These are phyloP conservation scores for Rosa multiflora DNA, from an alignment of 306 rosid species.

Conservation along the genomic window DNA sequence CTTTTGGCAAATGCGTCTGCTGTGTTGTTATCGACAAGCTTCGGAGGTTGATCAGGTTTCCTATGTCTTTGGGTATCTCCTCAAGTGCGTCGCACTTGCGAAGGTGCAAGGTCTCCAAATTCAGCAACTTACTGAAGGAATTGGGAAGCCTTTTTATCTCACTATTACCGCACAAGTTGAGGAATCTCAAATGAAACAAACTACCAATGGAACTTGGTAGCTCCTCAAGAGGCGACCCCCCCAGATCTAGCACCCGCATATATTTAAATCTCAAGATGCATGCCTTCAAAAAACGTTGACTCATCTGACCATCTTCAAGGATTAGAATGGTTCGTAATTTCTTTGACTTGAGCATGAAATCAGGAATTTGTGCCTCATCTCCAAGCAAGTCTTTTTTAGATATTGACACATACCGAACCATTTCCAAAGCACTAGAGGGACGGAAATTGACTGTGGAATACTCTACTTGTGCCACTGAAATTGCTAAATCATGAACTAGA, in stretches of 20 bases:
- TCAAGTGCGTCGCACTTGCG: neutral
- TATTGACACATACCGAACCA: neutral
- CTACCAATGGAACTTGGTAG: constrained; percentile 11
- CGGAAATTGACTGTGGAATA: neutral
- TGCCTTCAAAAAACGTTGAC: neutral
- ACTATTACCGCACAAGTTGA: neutral
- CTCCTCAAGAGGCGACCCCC: neutral
- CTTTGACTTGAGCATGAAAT: neutral
- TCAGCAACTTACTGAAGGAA: constrained; percentile 15
- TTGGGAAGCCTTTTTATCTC: constrained; percentile 4
- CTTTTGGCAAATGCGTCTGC: no score
- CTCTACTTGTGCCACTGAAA: neutral
- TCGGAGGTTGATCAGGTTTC: constrained; percentile 22
- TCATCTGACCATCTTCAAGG: neutral
- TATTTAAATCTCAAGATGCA: neutral
- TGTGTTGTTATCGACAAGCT: no score
- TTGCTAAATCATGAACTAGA: constrained; percentile 5
- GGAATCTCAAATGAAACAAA: constrained; percentile 11
- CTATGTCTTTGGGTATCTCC: constrained; percentile 20
- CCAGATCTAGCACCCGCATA: constrained; percentile 3
- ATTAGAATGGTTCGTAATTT: neutral
- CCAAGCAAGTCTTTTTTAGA: neutral
- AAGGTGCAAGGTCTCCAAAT: neutral
- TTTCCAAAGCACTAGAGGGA: neutral
- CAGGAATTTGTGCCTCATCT: neutral